Percentiles rank a stretch among this genome's conserved stretches.
These are phyloP conservation scores for Solanum etuberosum DNA, from an alignment of 257 asterid species.

Conservation along the genomic window DNA sequence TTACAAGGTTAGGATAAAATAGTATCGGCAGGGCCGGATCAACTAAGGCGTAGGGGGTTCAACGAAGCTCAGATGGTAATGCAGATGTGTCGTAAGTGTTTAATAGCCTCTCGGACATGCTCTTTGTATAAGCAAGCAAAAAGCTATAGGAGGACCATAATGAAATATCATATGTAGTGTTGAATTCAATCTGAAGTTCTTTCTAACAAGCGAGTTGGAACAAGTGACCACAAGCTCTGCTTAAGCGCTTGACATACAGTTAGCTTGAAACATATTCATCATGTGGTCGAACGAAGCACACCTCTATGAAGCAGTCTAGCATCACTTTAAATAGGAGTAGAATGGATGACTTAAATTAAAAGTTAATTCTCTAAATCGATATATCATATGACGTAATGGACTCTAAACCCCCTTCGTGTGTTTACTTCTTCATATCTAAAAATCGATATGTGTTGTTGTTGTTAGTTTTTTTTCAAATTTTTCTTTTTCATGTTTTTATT, in stretches of 20 bases:
- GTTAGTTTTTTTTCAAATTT: too few relatives aligned
- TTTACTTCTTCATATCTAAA: too few relatives aligned
- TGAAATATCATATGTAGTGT: neutral
- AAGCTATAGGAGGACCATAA: neutral
- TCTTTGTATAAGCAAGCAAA: neutral
- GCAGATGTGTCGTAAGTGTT: neutral
- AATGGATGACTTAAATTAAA: neutral
- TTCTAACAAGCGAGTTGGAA: too few relatives aligned
- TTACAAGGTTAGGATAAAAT: too few relatives aligned
- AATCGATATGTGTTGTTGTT: too few relatives aligned
- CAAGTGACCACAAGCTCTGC: neutral
- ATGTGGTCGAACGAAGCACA: neutral
- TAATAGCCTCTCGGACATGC: neutral
- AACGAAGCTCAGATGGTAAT: too few relatives aligned
- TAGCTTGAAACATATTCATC: neutral
- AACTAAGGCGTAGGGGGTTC: too few relatives aligned
- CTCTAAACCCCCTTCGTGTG: too few relatives aligned
- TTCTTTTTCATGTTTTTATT: neutral
- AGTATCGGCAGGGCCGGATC: neutral
- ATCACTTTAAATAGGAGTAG: neutral
- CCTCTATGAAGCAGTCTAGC: neutral
- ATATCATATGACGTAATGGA: too few relatives aligned
- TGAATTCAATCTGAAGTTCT: neutral
- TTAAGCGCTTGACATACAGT: neutral
- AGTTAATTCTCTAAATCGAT: neutral